Evolutionary conservation across 177 flowering plant genomes (phyloP), one percentile per base, ranked within the genome.

Genomic region (Vitis hybrid): DNA sequence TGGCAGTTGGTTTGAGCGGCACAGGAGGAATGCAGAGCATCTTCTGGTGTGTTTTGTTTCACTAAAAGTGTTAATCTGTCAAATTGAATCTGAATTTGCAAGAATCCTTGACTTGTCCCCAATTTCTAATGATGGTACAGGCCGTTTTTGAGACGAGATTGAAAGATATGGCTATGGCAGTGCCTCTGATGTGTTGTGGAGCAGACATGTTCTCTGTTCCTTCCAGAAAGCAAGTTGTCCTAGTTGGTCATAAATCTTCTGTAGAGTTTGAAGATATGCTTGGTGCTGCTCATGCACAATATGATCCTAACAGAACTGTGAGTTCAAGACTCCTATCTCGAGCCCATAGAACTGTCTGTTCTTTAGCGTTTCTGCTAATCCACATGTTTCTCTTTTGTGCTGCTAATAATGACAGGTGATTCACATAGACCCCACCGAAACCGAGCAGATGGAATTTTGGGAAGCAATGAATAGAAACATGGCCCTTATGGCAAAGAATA

Each of bases 171-270:
- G 75, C 96, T 2, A 77, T 90, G 87, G 99, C 98, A 54, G 89
- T 89, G 54, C 98, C 99, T 0, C 60, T 94, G 68, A 91, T 94
- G 99, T 90, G 99, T 70, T 89, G 93, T 83, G 98, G 88, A 7
- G 97, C 92, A 4, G 94, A 92, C 62, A 90, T 93, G 96, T 72
- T 90, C 15, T 67, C 75, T 23, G 78, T 82, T 56, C 90, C 97
- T 72, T 87, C 91, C 5, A 72, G 89, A 70, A 92, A 87, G 73
- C 96, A 92, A 79, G 85, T 92, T 18, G 94, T 95, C 55, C 63
- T 95, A 68, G 93, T 89, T 71, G 98, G 97, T 15, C 79, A 70
- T 3, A 88, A 83, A 70, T 11, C 80, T 52, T 78, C 84, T 7
- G 18, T 11, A 7, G 88, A 88, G 60, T 89, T 91, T 61, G 83